Evolutionary conservation across 208 protist species (phyloP), one percentile per base, ranked within the genome.

Genomic region (Crithidia bombi): DNA sequence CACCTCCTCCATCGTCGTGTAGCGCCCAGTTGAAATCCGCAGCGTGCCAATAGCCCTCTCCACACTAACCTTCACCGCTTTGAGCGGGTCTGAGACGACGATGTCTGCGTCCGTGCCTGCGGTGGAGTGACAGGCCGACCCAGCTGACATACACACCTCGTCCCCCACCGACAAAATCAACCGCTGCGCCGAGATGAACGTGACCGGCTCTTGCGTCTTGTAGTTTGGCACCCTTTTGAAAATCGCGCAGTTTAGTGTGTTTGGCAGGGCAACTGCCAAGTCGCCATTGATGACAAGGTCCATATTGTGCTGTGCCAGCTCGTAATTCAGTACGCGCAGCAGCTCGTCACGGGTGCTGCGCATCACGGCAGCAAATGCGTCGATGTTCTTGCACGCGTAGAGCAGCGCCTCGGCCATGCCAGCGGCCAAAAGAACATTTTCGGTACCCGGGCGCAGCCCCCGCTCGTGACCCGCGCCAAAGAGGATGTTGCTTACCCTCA

Each of bases 181-280:
- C 14, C 80, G 75, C 58, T 79, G 75, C 0, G 90, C 88, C 7
- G 88, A 92, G 44, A 97, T 92, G 72, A 91, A 96, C 28, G 67
- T 84, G 11, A 79, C 63, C 1, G 67, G 46, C 25, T 71, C 54
- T 3, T 66, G 63, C 35, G 73, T 62, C 28, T 63, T 75, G 19
- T 30, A 43, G 62, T 87, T 78, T 4, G 70, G 50, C 7, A 78
- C 55, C 14, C 68, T 66, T 56, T 85, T 94, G 68, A 82, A 92
- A 5, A 92, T 47, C 10, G 92, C 87, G 59, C 85, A 83, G 75
- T 92, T 96, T 17, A 96, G 80, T 30, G 92, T 96, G 78, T 96
- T 96, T 17, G 89, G 89, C 19, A 96, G 81, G 17, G 78, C 76
- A 28, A 73, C 61, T 0, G 9, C 33, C 25, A 89, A 32, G 43